Evolutionary conservation across 129 eudicot species (phyloP).

Genomic region (Deinandra increscens): DNA sequence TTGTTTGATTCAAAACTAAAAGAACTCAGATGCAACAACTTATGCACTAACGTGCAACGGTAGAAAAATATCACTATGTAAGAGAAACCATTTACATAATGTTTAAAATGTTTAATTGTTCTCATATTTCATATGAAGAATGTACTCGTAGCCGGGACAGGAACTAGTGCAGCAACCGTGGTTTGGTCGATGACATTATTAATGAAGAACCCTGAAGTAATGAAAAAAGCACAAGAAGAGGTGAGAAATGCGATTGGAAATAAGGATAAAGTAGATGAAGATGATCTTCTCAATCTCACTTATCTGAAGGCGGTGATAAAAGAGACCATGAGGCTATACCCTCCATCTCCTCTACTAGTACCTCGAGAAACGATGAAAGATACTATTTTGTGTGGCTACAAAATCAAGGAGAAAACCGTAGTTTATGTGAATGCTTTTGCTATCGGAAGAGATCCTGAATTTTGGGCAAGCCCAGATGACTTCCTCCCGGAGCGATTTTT

Average conservation of each 20-base stretch:
- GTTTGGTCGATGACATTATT: constrained; percentile 42
- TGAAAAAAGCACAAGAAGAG: constrained; percentile 36
- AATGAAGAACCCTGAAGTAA: constrained; percentile 28
- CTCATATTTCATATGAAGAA: constrained; percentile 2
- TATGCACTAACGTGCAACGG: too few species aligned
- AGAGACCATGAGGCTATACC: constrained; percentile 34
- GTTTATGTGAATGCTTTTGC: constrained; percentile 29
- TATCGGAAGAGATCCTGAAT: constrained; percentile 36
- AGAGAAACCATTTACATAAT: too few species aligned
- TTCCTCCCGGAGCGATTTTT: constrained; percentile 35
- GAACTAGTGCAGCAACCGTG: constrained; percentile 27
- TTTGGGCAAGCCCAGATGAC: constrained; percentile 24
- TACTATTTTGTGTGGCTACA: constrained; percentile 21
- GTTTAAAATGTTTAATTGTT: too few species aligned
- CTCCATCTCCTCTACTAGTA: constrained; percentile 28
- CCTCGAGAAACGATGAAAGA: constrained; percentile 30
- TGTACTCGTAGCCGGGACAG: constrained; percentile 37
- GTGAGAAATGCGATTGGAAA: constrained; percentile 26
- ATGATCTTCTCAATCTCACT: constrained; percentile 27
- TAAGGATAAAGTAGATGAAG: constrained; percentile 30
- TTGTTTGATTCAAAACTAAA: too few species aligned
- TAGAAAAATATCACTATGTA: too few species aligned
- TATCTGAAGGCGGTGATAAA: constrained; percentile 36
- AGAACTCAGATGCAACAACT: too few species aligned
- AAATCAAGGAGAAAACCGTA: constrained; percentile 20